phyloP scores from a whole-genome alignment of 805 yeast genomes.

The Ogataea corticis region DNA sequence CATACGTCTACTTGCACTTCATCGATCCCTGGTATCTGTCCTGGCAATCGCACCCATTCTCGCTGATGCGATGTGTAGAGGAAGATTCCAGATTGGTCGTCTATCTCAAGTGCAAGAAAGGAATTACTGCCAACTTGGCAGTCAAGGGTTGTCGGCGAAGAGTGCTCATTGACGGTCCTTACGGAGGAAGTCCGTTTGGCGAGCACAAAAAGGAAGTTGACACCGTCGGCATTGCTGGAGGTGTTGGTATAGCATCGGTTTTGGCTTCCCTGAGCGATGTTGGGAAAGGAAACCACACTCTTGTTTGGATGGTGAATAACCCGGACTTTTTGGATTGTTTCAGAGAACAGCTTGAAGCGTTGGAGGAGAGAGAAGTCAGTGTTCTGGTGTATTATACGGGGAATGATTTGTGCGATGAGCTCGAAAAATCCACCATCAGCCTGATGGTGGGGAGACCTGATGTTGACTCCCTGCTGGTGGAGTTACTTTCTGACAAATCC shows the following conservation, averaged over 20 bases:
- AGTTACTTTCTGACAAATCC: neutral
- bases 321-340: neutral
- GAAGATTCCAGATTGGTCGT: constrained; percentile 34
- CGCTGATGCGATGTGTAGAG: constrained; percentile 44
- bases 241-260: constrained; percentile 24
- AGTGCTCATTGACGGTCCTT: constrained; percentile 63
- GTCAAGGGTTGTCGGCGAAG: constrained; percentile 28
- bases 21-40: constrained; percentile 42
- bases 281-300: neutral
- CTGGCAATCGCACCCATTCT: constrained; percentile 77
- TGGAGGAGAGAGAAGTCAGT: neutral
- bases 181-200: constrained; percentile 40
- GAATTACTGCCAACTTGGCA: constrained; percentile 41
- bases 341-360: neutral
- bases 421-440: too few species aligned
- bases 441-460: constrained; percentile 3
- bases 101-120: constrained; percentile 50
- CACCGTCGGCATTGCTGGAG: constrained; percentile 25
- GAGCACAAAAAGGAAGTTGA: neutral
- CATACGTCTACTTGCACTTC: constrained; percentile 56
- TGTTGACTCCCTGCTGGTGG: constrained; percentile 3
- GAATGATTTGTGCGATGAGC: too few species aligned
- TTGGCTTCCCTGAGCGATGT: constrained; percentile 13
- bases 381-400: neutral
- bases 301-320: constrained; percentile 25